Percentiles rank a stretch among this genome's conserved stretches.
These are phyloP conservation scores for Santalum album DNA, from an alignment of 164 flowering plant genomes.

Conservation along the genomic window DNA sequence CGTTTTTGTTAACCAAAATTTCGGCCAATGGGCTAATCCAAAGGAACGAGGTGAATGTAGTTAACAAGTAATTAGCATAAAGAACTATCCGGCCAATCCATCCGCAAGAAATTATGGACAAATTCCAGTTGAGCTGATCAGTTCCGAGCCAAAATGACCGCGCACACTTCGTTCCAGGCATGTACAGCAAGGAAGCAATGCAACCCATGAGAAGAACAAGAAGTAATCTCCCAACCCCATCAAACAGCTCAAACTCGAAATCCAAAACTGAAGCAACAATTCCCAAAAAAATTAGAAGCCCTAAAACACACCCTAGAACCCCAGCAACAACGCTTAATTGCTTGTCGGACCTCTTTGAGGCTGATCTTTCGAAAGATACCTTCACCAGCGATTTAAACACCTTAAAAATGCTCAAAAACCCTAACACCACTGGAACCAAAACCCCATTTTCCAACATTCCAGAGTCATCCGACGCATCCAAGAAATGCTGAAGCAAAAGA, in stretches of 20 bases:
- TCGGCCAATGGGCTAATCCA: constrained; percentile 71
- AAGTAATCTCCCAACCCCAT: constrained; percentile 41
- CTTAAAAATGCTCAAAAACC: constrained; percentile 28
- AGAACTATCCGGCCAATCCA: constrained; percentile 48
- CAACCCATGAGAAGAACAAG: constrained; percentile 48
- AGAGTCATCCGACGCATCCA: constrained; percentile 16
- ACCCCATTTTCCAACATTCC: constrained; percentile 40
- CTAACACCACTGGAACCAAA: constrained; percentile 46
- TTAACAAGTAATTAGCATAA: constrained; percentile 33
- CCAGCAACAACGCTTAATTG: constrained; percentile 55
- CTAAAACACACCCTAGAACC: constrained; percentile 46
- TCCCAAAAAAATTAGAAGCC: constrained; percentile 25
- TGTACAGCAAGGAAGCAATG: constrained; percentile 43
- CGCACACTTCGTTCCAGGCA: constrained; percentile 55
- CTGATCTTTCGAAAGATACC: constrained; percentile 63
- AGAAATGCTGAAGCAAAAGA: constrained; percentile 36
- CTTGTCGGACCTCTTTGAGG: constrained; percentile 69
- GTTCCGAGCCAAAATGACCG: constrained; percentile 92
- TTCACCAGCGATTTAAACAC: constrained; percentile 25
- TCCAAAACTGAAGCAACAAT: constrained; percentile 31
- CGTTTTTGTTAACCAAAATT: constrained; percentile 38
- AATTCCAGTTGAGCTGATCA: constrained; percentile 70
- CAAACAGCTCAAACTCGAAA: constrained; percentile 40
- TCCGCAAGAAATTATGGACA: constrained; percentile 61
- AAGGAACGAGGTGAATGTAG: constrained; percentile 50